Base-by-base conservation (phyloP, 768 basidiomycete species). In the Boletus subparvulus region DNA sequence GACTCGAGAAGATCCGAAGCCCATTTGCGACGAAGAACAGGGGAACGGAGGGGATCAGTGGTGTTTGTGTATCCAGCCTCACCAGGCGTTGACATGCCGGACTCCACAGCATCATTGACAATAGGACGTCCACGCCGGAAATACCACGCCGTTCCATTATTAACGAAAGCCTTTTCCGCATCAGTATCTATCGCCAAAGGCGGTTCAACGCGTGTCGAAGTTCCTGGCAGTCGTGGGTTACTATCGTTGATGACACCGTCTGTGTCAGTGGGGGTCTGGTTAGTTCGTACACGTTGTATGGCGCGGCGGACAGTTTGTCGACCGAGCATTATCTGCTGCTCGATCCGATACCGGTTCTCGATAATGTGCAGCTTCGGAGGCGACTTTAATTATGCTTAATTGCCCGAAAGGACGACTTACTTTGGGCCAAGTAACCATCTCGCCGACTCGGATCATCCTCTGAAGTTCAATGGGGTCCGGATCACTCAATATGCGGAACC, bases 381-480 rank as follows among this genome's bases (percentile, higher is more conserved):
- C 7, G 17, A 55, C 24, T 46, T 70, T 37, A 68, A 51, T 57
- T 47, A 4, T 17, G 43, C 17, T 37, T 40, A 39, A 52, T n/a
- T 6, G 1, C 21, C n/a, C 9, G 24, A 12, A 26, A 12, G 40
- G 26, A 52, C 14, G 4, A 49, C 76, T 55, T 61, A 96, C 91
- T 77, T 96, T 98, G 0, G 97, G 96, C 94, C 94, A 99, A n/a
- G 97, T 91, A 30, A 94, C 96, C 11, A 83, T 69, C 73, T 97
- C 80, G 12, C 97, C 97, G 0, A 93, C 90, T 52, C 77, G 77
- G 58, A 97, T 83, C 92, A 98, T 94, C 58, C 93, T 78, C 57
- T 83, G 85, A 52, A 99, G 77, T 69, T 98, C 92, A 9, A 74
- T 66, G 8, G 82, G 82, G 70, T 91, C 84, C 0, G 94, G 94